Evolutionary conservation across 2,329 filamentous ascomycete genomes (phyloP).

Genomic region (Cladophialophora exuberans): DNA sequence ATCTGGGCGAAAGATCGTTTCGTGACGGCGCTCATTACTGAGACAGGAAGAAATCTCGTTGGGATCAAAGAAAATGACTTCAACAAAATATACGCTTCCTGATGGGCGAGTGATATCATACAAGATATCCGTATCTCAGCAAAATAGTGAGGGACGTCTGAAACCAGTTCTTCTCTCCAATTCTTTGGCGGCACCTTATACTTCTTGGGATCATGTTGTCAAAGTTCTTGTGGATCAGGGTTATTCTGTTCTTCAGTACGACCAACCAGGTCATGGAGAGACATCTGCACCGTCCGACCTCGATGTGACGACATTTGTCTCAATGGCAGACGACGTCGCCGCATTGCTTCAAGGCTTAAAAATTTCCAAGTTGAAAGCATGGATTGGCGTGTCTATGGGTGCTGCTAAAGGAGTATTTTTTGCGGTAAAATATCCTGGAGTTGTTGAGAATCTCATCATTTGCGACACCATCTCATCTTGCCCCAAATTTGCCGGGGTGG

Average conservation of each 20-base stretch:
- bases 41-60: no score
- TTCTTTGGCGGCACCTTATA: not conserved
- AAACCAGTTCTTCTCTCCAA: not conserved
- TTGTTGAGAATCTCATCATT: constrained; percentile 44
- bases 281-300: not conserved
- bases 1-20: no score
- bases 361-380: constrained; percentile 33
- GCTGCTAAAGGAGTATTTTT: constrained; percentile 48
- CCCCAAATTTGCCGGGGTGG: constrained; percentile 41
- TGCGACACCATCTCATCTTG: constrained; percentile 48
- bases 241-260: not conserved
- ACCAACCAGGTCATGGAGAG: constrained; percentile 3
- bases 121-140: no score
- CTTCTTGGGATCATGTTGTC: not conserved
- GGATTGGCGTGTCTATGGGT: constrained; percentile 54
- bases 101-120: no score
- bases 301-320: constrained; percentile 1
- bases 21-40: no score
- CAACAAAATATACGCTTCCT: no score
- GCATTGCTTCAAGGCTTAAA: not conserved
- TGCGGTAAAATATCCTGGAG: constrained; percentile 42
- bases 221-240: not conserved
- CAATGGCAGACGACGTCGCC: constrained; percentile 1
- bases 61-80: no score
- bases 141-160: no score